These are phyloP conservation scores for Entoloma clypeatum DNA, from an alignment of 1,284 basidiomycete genomes.

Conservation along the genomic window DNA sequence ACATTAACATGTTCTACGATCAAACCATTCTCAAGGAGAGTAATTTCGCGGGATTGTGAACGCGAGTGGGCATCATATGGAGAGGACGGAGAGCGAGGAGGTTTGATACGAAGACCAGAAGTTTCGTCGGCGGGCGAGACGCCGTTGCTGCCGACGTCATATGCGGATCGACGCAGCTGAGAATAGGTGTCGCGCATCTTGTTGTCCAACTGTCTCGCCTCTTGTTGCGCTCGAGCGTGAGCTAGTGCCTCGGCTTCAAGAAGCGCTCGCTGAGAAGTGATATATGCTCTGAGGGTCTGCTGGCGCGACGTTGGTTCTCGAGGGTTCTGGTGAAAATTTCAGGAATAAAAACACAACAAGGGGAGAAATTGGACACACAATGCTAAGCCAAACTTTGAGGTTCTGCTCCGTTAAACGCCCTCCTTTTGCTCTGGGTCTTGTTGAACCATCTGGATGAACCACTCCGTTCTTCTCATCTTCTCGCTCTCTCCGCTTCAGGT, in stretches of 20 bases:
- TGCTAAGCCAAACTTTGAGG: conserved; percentile 82
- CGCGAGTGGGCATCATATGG: conserved; percentile 39
- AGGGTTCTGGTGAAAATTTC: conserved; percentile 55
- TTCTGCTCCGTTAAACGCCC: conserved; percentile 74
- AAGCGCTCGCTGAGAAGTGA: conserved; percentile 65
- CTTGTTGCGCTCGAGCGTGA: conserved; percentile 69
- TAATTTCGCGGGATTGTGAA: conserved; percentile 65
- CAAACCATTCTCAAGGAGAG: conserved; percentile 80
- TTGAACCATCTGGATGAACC: conserved; percentile 41
- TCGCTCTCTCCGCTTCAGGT: conserved; percentile 72
- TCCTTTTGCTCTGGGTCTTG: conserved; percentile 60
- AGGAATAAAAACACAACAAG: conserved; percentile 9
- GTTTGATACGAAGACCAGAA: conserved; percentile 64
- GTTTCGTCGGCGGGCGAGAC: conserved; percentile 50
- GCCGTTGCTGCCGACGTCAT: conserved; percentile 52
- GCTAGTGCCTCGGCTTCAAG: conserved; percentile 75
- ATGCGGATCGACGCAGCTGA: conserved; percentile 70
- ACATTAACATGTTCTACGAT: conserved; percentile 83
- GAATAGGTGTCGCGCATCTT: conserved; percentile 75
- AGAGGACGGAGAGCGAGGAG: conserved; percentile 45
- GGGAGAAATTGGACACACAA: conserved; percentile 48
- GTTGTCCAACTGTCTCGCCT: conserved; percentile 69
- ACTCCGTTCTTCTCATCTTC: conserved; percentile 58
- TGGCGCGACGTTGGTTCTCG: conserved; percentile 75
- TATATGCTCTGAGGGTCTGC: conserved; percentile 66